Evolutionary conservation across 345 rosid genomes (phyloP).

Genomic region (Theobroma cacao): DNA sequence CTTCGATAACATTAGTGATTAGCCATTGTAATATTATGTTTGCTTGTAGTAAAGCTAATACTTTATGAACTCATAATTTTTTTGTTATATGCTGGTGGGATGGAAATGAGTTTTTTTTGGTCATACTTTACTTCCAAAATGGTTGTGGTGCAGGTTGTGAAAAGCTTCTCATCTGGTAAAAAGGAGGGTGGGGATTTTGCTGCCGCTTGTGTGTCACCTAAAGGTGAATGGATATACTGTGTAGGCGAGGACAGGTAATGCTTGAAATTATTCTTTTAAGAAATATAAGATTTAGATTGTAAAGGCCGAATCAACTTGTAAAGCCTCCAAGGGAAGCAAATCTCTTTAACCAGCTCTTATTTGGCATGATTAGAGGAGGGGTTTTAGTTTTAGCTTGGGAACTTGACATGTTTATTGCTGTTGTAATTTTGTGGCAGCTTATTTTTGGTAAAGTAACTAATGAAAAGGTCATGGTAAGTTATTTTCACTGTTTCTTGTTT

Average conservation of each 20-base stretch:
- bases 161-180: constrained; percentile 98
- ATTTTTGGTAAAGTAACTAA: neutral
- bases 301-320: neutral
- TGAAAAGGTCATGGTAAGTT: neutral
- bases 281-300: neutral
- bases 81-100: neutral
- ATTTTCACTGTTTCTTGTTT: neutral
- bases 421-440: neutral
- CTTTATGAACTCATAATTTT: neutral
- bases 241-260: constrained; percentile 87
- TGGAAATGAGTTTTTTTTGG: constrained; percentile 18
- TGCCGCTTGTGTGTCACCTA: constrained; percentile 89
- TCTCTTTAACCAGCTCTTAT: neutral
- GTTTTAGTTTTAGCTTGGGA: neutral
- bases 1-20: neutral
- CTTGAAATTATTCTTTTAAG: neutral
- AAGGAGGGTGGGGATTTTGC: constrained; percentile 95
- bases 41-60: neutral
- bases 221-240: constrained; percentile 98
- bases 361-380: neutral
- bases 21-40: neutral
- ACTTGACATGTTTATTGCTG: neutral
- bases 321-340: constrained; percentile 1
- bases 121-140: constrained; percentile 14
- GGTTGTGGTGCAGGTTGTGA: constrained; percentile 66